Conservation (phyloP, 352 stramenopile genomes). For the Plasmopara halstedii region DNA sequence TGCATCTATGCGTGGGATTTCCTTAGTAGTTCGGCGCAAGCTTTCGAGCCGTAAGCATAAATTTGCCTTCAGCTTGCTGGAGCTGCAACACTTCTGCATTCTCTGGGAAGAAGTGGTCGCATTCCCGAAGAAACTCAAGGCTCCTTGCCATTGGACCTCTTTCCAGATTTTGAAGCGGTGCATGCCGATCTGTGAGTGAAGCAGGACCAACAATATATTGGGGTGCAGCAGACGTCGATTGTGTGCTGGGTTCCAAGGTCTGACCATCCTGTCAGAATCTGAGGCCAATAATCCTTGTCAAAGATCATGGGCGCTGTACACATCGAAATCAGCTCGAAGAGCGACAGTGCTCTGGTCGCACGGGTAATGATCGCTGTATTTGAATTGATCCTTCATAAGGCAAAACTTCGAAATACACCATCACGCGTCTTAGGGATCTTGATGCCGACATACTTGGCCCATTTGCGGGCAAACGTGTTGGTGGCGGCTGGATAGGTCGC, state of each 20-base stretch:
- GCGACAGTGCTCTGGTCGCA: background rate
- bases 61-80: background rate
- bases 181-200: background rate
- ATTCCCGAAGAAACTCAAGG: conserved; percentile 2
- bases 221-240: background rate
- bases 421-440: background rate
- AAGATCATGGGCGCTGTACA: background rate
- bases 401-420: background rate
- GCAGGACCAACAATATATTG: background rate
- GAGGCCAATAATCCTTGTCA: background rate
- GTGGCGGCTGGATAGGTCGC: background rate
- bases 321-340: background rate
- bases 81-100: no score
- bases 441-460: background rate
- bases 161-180: background rate
- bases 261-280: background rate
- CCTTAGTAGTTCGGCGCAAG: no score
- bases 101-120: no score
- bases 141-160: background rate
- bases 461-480: background rate
- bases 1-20: background rate
- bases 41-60: no score
- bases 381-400: background rate
- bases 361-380: background rate
- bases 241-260: background rate